Percentiles rank a stretch among this genome's conserved stretches.
Evolutionary conservation across 192 early-diverging fungal genomes (phyloP).

Genomic region (Backusella liffmaniae): DNA sequence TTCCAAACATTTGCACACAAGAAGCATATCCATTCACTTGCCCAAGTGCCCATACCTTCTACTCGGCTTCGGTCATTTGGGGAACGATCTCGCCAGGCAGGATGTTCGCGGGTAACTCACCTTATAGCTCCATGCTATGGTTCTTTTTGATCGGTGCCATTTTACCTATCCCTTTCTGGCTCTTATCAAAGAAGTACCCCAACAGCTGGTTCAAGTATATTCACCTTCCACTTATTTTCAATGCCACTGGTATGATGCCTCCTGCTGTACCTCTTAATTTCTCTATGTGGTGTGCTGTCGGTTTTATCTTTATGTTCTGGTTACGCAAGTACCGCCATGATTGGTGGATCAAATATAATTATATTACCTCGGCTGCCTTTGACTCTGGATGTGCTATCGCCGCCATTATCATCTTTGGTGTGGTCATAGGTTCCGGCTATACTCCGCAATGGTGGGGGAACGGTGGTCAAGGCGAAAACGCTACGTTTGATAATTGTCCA

Average conservation of each 20-base stretch:
- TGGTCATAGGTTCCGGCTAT: constrained; percentile 25
- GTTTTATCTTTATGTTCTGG: constrained; percentile 54
- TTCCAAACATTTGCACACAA: constrained; percentile 40
- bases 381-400: constrained; percentile 55
- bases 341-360: constrained; percentile 69
- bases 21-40: constrained; percentile 46
- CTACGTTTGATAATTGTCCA: constrained; percentile 22
- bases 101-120: constrained; percentile 52
- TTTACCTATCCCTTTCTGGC: constrained; percentile 57
- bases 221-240: constrained; percentile 57
- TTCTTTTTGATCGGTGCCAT: constrained; percentile 54
- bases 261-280: constrained; percentile 49
- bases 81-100: constrained; percentile 69
- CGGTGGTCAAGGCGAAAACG: constrained; percentile 12
- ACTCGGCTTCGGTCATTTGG: constrained; percentile 69
- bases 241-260: constrained; percentile 52
- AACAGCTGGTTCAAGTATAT: constrained; percentile 44
- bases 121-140: constrained; percentile 41
- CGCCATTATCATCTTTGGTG: constrained; percentile 47
- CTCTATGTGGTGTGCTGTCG: constrained; percentile 43
- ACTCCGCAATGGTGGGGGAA: constrained; percentile 34
- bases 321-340: constrained; percentile 48
- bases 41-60: constrained; percentile 55
- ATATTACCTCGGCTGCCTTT: constrained; percentile 60
- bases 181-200: constrained; percentile 52